Percentiles rank a stretch among this genome's conserved stretches.
These are phyloP conservation scores for Diddensiella santjacobensis DNA, from an alignment of 805 yeast species.

Conservation along the genomic window DNA sequence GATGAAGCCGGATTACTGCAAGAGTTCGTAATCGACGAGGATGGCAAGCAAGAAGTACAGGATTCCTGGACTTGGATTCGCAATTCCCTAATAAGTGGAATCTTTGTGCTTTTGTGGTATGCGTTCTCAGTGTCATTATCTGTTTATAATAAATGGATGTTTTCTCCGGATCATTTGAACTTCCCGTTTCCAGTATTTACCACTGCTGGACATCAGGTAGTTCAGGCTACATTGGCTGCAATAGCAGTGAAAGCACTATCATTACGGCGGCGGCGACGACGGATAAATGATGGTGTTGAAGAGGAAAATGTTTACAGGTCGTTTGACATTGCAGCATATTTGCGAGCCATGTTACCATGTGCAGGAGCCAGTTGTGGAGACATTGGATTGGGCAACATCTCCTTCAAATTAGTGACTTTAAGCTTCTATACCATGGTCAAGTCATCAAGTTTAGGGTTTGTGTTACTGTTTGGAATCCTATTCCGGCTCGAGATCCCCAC, in stretches of 20 bases:
- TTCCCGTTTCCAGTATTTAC: constrained; percentile 81
- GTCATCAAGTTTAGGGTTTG: constrained; percentile 84
- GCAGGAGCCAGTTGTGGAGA: constrained; percentile 88
- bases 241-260: constrained; percentile 3
- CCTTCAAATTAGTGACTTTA: constrained; percentile 73
- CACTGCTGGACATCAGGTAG: constrained; percentile 80
- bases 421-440: constrained; percentile 91
- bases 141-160: constrained; percentile 94
- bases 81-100: not conserved
- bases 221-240: constrained; percentile 52
- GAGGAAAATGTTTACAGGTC: not conserved
- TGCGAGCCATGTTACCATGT: constrained; percentile 69
- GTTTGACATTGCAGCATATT: constrained; percentile 26
- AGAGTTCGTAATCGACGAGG: not conserved
- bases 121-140: constrained; percentile 36
- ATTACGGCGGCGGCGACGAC: constrained; percentile 1
- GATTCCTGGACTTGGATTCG: constrained; percentile 2
- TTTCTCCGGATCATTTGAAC: constrained; percentile 66
- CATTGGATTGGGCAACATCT: constrained; percentile 86
- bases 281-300: constrained; percentile 3
- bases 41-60: not conserved
- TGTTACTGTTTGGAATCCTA: constrained; percentile 78
- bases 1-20: not conserved
- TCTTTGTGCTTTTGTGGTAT: constrained; percentile 33
- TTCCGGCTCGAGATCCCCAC: constrained; percentile 75